phyloP scores from a whole-genome alignment of 129 eudicot species.

The Flaveria linearis region DNA sequence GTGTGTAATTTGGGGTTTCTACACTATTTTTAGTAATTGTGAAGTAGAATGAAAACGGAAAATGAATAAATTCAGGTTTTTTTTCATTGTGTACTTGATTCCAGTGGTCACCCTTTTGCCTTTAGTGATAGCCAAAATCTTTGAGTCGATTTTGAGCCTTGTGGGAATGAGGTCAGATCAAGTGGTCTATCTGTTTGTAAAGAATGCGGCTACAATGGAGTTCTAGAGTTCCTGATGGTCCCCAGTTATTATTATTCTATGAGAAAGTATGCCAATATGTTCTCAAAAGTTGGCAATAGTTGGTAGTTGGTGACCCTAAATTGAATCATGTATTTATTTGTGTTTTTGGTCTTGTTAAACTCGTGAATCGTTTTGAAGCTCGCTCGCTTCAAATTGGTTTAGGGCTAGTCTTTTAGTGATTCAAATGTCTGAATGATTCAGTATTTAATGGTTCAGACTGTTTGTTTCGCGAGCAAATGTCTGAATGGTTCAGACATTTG shows the following conservation, averaged over 20 bases:
- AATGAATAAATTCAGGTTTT: background rate
- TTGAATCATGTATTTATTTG: too few species aligned
- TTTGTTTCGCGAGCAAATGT: too few species aligned
- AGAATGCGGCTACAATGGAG: constrained; percentile 22
- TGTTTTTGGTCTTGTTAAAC: too few species aligned
- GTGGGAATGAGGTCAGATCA: constrained; percentile 8
- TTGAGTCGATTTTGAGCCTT: constrained; percentile 20
- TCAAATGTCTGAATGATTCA: too few species aligned
- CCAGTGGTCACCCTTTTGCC: constrained; percentile 24
- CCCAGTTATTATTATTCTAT: background rate
- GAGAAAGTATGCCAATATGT: too few species aligned
- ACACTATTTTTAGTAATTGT: constrained; percentile 2
- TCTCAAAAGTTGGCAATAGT: too few species aligned
- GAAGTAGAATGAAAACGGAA: background rate
- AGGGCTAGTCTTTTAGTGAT: too few species aligned
- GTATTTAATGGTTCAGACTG: too few species aligned
- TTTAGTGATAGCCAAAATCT: background rate
- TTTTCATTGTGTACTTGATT: constrained; percentile 1
- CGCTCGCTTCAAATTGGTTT: too few species aligned
- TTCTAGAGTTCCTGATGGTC: constrained; percentile 19
- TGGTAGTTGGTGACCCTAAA: too few species aligned
- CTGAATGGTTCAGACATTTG: too few species aligned
- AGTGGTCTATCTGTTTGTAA: background rate
- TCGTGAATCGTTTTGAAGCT: too few species aligned
- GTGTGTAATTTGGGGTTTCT: background rate